Evolutionary conservation across 805 yeast genomes (phyloP).

Genomic region (Ogataea pignaliae): DNA sequence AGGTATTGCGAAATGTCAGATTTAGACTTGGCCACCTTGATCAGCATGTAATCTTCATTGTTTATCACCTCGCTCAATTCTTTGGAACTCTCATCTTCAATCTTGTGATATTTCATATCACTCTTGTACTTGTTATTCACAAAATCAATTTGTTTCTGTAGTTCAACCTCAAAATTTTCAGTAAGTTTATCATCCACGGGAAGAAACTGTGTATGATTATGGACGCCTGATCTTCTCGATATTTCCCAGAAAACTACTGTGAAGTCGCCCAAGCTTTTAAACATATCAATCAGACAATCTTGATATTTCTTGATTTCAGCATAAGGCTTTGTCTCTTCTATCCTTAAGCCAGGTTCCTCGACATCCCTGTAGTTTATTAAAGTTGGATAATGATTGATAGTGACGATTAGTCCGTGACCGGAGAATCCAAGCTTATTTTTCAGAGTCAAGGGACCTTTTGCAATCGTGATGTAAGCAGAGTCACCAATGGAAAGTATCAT

Average conservation of each 20-base stretch:
- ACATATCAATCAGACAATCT: slow-evolving; percentile 46
- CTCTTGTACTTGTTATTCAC: slow-evolving; percentile 47
- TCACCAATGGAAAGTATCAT: slow-evolving; percentile 75
- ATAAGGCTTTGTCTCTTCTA: slow-evolving; percentile 30
- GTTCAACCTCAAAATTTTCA: slow-evolving; percentile 39
- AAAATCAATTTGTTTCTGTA: slow-evolving; percentile 38
- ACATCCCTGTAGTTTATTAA: slow-evolving; percentile 22
- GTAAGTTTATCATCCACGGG: slow-evolving; percentile 47
- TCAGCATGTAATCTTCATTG: slow-evolving; percentile 35
- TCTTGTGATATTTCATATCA: slow-evolving; percentile 38
- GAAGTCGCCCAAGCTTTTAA: slow-evolving; percentile 33
- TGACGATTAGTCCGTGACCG: slow-evolving; percentile 79
- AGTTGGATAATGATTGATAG: slow-evolving; percentile 66
- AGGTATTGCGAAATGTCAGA: slow-evolving; percentile 21
- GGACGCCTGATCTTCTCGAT: slow-evolving; percentile 59
- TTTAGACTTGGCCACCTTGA: slow-evolving; percentile 19
- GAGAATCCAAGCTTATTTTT: slow-evolving; percentile 51
- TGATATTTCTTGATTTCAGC: slow-evolving; percentile 48
- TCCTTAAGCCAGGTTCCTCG: slow-evolving; percentile 17
- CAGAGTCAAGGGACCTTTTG: slow-evolving; percentile 78
- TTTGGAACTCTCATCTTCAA: slow-evolving; percentile 16
- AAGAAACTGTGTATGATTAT: slow-evolving; percentile 70
- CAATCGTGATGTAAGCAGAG: slow-evolving; percentile 63
- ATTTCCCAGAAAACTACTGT: slow-evolving; percentile 67
- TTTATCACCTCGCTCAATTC: slow-evolving; percentile 23